Evolutionary conservation across 2,329 filamentous ascomycete genomes (phyloP).

Genomic region (Talaromyces sp.): DNA sequence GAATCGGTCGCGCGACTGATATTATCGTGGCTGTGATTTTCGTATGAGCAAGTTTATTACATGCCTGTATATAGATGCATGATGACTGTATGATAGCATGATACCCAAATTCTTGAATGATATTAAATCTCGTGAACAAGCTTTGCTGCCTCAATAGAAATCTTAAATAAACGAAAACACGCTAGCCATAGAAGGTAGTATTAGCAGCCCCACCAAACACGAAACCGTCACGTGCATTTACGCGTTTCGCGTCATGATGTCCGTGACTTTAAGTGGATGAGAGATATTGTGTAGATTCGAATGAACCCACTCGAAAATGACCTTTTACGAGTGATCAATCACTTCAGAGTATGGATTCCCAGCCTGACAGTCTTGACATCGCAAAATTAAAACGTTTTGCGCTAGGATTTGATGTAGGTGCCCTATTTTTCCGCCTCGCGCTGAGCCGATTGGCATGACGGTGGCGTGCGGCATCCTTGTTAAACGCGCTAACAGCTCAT

Average conservation of each 20-base stretch:
- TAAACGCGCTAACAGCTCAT: slow-evolving; percentile 26
- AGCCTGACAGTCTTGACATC: slow-evolving; percentile 41
- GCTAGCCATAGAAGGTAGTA: slow-evolving; percentile 5
- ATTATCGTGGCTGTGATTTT: neutral
- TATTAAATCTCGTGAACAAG: too few relatives aligned
- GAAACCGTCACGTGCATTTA: slow-evolving; percentile 14
- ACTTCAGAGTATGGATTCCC: slow-evolving; percentile 34
- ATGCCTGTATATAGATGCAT: slow-evolving; percentile 3
- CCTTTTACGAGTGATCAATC: neutral
- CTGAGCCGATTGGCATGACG: slow-evolving; percentile 18
- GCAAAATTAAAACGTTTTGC: slow-evolving; percentile 40
- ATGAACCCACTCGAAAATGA: neutral
- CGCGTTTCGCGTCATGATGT: slow-evolving; percentile 17
- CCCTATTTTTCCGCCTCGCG: neutral
- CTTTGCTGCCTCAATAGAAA: neutral
- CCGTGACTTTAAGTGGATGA: neutral
- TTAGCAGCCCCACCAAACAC: neutral
- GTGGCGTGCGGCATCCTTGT: slow-evolving; percentile 28
- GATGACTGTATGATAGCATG: slow-evolving; percentile 17
- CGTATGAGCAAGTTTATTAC: neutral
- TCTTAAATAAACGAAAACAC: neutral
- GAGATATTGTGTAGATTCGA: neutral
- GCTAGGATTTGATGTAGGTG: slow-evolving; percentile 36
- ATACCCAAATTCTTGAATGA: slow-evolving; percentile 9
- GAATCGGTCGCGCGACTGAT: slow-evolving; percentile 67